Evolutionary conservation across 2,329 filamentous ascomycete genomes (phyloP).

Genomic region (Aspergillus fijiensis): DNA sequence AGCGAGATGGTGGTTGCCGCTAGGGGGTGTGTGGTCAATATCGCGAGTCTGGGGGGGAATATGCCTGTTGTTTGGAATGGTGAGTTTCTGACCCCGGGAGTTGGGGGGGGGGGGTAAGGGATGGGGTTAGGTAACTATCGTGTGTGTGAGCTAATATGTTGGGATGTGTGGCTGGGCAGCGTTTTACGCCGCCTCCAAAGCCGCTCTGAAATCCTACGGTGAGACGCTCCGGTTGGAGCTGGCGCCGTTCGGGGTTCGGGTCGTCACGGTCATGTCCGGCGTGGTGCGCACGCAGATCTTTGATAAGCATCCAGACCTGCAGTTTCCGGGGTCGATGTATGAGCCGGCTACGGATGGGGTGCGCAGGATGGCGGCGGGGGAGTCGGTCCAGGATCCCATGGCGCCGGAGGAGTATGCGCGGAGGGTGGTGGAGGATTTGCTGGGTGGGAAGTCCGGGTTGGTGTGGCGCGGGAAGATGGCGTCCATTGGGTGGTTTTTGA

Average conservation of each 20-base stretch:
- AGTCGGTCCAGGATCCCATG: conserved; percentile 1
- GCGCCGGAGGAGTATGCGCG: conserved; percentile 16
- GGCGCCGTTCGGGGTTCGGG: conserved; percentile 24
- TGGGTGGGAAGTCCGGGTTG: conserved; percentile 20
- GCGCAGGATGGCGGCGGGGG: neutral
- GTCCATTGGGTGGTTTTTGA: conserved; percentile 9
- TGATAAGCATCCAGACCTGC: conserved; percentile 7
- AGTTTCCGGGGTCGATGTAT: conserved; percentile 23
- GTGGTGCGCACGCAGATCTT: conserved; percentile 21
- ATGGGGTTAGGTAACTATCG: neutral
- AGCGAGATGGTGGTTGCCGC: conserved; percentile 26
- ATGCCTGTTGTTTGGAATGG: conserved; percentile 13
- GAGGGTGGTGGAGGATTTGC: conserved; percentile 24
- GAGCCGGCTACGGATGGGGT: conserved; percentile 14
- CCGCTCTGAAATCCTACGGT: conserved; percentile 21
- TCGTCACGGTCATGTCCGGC: conserved; percentile 23
- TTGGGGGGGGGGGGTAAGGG: no score
- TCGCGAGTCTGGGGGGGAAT: conserved; percentile 24
- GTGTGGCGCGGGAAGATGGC: conserved; percentile 22
- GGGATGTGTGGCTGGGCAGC: neutral
- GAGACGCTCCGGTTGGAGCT: conserved; percentile 26
- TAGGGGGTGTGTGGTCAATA: conserved; percentile 28
- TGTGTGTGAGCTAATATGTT: neutral
- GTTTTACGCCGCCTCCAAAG: conserved; percentile 27
- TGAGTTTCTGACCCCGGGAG: neutral